A percentile compares a stretch with the other conserved stretches of the same genome.
These are phyloP conservation scores for Carex littledalei DNA, from an alignment of 176 grass and related monocot genomes.

Conservation along the genomic window DNA sequence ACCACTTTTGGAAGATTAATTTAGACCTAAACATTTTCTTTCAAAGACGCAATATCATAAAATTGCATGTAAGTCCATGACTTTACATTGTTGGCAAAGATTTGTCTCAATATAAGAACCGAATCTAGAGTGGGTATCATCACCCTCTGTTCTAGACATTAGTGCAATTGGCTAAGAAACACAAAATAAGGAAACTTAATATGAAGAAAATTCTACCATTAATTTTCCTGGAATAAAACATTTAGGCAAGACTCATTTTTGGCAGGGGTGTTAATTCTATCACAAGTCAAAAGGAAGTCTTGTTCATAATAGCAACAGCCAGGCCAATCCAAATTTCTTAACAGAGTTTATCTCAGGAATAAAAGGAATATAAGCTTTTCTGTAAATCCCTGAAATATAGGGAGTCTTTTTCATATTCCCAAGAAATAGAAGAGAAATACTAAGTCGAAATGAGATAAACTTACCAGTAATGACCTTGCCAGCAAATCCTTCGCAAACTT, in stretches of 20 bases:
- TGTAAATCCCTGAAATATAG: neutral
- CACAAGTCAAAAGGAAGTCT: neutral
- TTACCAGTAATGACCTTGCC: constrained; percentile 83
- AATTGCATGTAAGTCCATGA: neutral
- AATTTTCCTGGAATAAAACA: neutral
- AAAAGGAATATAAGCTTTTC: neutral
- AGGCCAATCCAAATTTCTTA: neutral
- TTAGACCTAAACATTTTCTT: neutral
- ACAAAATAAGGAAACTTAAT: neutral
- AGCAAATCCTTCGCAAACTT: constrained; percentile 93
- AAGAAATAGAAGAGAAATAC: neutral
- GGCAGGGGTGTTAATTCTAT: neutral
- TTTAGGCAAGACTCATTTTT: neutral
- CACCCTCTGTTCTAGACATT: neutral
- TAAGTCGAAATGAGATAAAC: constrained; percentile 18
- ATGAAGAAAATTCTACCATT: neutral
- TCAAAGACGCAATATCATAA: neutral
- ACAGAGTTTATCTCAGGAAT: neutral
- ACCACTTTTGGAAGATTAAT: neutral
- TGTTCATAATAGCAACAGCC: neutral
- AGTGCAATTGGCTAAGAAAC: neutral
- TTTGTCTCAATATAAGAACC: neutral
- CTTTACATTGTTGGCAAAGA: neutral
- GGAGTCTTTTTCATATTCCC: neutral
- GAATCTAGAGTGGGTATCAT: no score